phyloP scores from a whole-genome alignment of 352 stramenopile species.

The Pythium rishiriense region DNA sequence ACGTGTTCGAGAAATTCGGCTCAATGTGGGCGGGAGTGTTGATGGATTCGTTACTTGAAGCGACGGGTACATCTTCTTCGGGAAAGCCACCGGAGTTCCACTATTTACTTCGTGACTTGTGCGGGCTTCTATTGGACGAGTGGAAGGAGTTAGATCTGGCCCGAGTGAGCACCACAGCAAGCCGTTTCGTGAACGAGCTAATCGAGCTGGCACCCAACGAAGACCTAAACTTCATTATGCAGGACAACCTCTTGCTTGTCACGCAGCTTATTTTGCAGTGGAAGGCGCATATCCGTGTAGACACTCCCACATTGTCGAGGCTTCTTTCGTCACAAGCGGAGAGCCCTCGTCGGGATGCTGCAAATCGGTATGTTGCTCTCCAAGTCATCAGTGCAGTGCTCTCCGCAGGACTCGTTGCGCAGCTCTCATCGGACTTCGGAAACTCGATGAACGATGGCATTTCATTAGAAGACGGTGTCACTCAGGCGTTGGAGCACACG shows the following conservation, averaged over 20 bases:
- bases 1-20: conserved; percentile 55
- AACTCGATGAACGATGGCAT: conserved; percentile 14
- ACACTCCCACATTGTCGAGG: conserved; percentile 38
- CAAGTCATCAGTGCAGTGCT: conserved; percentile 73
- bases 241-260: conserved; percentile 68
- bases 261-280: conserved; percentile 55
- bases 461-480: conserved; percentile 51
- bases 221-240: conserved; percentile 48
- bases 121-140: conserved; percentile 48
- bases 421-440: conserved; percentile 26
- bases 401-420: conserved; percentile 28
- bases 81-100: conserved; percentile 49
- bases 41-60: conserved; percentile 56
- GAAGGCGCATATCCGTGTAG: conserved; percentile 46
- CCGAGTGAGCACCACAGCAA: conserved; percentile 26
- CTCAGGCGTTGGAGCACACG: conserved; percentile 51
- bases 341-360: conserved; percentile 37
- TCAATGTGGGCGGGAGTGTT: conserved; percentile 52
- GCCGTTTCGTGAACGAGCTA: conserved; percentile 57
- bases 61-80: conserved; percentile 30
- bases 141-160: conserved; percentile 45
- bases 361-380: conserved; percentile 51
- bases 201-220: conserved; percentile 57
- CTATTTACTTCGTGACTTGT: conserved; percentile 79
- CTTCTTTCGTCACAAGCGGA: conserved; percentile 44